These are phyloP conservation scores for Moesziomyces parantarcticus DNA, from an alignment of 1,284 basidiomycete genomes.

Conservation along the genomic window DNA sequence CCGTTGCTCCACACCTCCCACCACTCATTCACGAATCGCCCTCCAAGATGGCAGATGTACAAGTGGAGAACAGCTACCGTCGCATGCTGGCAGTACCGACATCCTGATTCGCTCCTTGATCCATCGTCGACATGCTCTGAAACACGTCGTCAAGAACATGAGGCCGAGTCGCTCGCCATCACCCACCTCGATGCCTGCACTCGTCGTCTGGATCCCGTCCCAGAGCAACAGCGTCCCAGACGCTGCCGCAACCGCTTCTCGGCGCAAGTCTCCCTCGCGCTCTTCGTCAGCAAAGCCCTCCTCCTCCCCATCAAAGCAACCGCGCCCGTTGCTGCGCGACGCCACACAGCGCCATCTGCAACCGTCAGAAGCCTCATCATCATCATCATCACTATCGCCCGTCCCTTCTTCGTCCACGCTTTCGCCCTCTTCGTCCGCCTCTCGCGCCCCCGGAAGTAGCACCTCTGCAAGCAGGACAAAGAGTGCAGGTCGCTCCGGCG, in stretches of 20 bases:
- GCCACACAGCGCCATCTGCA: not conserved
- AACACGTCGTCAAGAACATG: conserved; percentile 17
- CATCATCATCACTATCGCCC: conserved; percentile 5
- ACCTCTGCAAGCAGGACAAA: not conserved
- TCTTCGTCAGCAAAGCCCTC: not conserved
- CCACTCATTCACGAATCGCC: not conserved
- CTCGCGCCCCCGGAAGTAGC: conserved; percentile 1
- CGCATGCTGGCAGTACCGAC: not conserved
- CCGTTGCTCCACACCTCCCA: no score
- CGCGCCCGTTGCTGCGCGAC: not conserved
- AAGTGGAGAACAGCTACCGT: not conserved
- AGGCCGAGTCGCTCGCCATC: conserved; percentile 1
- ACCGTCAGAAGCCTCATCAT: not conserved
- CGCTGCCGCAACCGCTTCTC: not conserved
- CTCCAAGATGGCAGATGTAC: not conserved
- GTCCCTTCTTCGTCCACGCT: conserved; percentile 1
- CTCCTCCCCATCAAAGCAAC: not conserved
- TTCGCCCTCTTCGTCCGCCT: conserved; percentile 2
- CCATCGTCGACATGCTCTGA: conserved; percentile 11
- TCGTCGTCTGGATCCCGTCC: conserved; percentile 23
- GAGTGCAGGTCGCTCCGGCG: conserved; percentile 2
- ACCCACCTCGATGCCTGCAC: conserved; percentile 16
- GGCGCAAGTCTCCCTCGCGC: not conserved
- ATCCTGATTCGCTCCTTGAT: not conserved
- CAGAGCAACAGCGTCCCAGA: not conserved